Conservation (phyloP, 1,139 yeast genomes). For the Yamadazyma dendronema region DNA sequence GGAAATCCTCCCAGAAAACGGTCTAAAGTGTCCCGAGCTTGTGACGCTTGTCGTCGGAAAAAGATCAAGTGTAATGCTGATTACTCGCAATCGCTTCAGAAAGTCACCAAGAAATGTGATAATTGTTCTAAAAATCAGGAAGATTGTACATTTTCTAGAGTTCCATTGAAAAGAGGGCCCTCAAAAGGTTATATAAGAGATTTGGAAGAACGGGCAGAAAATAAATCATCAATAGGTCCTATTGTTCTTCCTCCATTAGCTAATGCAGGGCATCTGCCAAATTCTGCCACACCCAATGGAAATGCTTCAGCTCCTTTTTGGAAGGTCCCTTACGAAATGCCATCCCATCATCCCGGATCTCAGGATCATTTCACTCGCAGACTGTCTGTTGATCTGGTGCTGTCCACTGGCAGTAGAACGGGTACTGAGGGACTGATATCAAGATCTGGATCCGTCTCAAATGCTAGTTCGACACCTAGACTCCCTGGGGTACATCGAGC, state of each 20-base stretch:
- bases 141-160: constrained; percentile 60
- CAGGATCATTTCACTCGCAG: constrained; percentile 23
- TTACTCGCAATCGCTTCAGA: constrained; percentile 39
- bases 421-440: no score
- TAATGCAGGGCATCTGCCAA: neutral
- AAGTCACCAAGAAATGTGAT: constrained; percentile 51
- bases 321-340: constrained; percentile 55
- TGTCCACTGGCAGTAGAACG: constrained; percentile 20
- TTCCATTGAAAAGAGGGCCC: constrained; percentile 77
- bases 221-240: constrained; percentile 1
- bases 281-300: neutral
- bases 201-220: constrained; percentile 30
- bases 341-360: constrained; percentile 17
- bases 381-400: constrained; percentile 36
- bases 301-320: constrained; percentile 32
- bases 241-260: constrained; percentile 4
- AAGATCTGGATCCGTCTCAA: no score
- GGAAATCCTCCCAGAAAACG: constrained; percentile 44
- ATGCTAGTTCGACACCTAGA: constrained; percentile 19
- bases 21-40: constrained; percentile 67
- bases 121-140: constrained; percentile 57
- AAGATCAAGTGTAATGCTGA: constrained; percentile 64
- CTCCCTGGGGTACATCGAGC: constrained; percentile 5
- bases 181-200: constrained; percentile 62
- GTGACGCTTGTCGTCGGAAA: constrained; percentile 66